These are phyloP conservation scores for Boletus insuetus DNA, from an alignment of 768 basidiomycete genomes.

Conservation along the genomic window DNA sequence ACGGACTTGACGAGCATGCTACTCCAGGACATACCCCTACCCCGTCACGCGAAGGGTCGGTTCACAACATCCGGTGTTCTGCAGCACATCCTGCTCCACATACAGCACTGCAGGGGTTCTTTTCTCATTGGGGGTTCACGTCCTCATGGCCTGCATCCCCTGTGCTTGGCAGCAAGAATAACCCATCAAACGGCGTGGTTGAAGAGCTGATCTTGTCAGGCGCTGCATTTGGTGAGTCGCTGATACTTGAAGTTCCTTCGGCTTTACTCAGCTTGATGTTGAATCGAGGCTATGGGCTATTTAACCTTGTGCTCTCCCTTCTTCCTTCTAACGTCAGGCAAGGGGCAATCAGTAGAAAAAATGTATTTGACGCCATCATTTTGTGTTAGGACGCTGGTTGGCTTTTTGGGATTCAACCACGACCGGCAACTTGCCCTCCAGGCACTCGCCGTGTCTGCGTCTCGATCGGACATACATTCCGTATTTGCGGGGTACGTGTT, in stretches of 20 bases:
- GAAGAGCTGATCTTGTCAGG: slow-evolving; percentile 76
- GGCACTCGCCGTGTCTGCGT: slow-evolving; percentile 66
- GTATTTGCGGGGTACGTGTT: slow-evolving; percentile 68
- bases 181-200: slow-evolving; percentile 49
- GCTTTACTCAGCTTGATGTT: neutral
- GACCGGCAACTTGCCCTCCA: slow-evolving; percentile 66
- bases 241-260: neutral
- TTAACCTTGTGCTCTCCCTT: slow-evolving; percentile 80
- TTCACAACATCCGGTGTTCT: slow-evolving; percentile 12
- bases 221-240: slow-evolving; percentile 65
- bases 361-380: neutral
- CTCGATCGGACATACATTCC: slow-evolving; percentile 66
- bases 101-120: slow-evolving; percentile 31
- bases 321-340: slow-evolving; percentile 73
- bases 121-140: slow-evolving; percentile 36
- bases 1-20: slow-evolving; percentile 46
- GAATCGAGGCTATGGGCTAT: slow-evolving; percentile 53
- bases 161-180: slow-evolving; percentile 15
- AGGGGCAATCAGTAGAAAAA: slow-evolving; percentile 12
- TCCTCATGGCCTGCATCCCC: slow-evolving; percentile 14
- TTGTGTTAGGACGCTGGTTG: slow-evolving; percentile 58
- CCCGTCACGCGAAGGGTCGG: slow-evolving; percentile 36
- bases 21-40: slow-evolving; percentile 37
- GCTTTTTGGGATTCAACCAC: slow-evolving; percentile 75
- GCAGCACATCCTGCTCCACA: slow-evolving; percentile 17